These are phyloP conservation scores for Citrus sp. DNA, from an alignment of 345 rosid species.

Conservation along the genomic window DNA sequence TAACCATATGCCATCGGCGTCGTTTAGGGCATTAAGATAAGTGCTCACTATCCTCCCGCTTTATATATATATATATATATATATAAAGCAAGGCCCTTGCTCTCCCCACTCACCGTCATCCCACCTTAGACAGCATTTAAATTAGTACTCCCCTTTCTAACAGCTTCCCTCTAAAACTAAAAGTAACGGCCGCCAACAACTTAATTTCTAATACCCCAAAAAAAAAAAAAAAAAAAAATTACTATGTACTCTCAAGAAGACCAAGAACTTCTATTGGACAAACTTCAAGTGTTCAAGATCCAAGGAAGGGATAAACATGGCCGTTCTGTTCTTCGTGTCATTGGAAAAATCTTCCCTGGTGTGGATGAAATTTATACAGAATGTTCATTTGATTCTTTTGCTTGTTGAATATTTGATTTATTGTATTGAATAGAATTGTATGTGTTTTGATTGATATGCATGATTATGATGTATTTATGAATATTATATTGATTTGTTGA, in stretches of 20 bases:
- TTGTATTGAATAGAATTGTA: too few species aligned
- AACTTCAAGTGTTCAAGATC: slow-evolving; percentile 30
- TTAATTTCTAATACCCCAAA: too few species aligned
- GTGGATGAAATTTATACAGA: background rate
- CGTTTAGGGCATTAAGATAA: slow-evolving; percentile 4
- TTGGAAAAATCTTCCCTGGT: slow-evolving; percentile 22
- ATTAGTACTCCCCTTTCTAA: background rate
- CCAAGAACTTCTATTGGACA: slow-evolving; percentile 32
- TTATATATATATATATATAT: too few species aligned
- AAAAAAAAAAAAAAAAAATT: too few species aligned
- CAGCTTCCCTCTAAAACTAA: slow-evolving; percentile 14
- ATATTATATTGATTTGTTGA: too few species aligned
- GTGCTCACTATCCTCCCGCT: background rate
- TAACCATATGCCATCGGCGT: background rate
- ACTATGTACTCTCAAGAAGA: slow-evolving; percentile 11
- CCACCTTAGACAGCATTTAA: background rate
- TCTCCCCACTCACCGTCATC: too few species aligned
- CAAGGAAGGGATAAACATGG: slow-evolving; percentile 40
- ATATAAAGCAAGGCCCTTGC: too few species aligned
- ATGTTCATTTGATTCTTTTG: background rate
- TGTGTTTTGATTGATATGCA: too few species aligned
- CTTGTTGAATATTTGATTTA: too few species aligned
- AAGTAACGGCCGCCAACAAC: background rate
- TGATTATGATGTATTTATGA: too few species aligned
- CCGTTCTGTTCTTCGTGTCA: slow-evolving; percentile 24